Conservation (phyloP, 2,329 filamentous ascomycete species). For the Aspergillus proliferans region DNA sequence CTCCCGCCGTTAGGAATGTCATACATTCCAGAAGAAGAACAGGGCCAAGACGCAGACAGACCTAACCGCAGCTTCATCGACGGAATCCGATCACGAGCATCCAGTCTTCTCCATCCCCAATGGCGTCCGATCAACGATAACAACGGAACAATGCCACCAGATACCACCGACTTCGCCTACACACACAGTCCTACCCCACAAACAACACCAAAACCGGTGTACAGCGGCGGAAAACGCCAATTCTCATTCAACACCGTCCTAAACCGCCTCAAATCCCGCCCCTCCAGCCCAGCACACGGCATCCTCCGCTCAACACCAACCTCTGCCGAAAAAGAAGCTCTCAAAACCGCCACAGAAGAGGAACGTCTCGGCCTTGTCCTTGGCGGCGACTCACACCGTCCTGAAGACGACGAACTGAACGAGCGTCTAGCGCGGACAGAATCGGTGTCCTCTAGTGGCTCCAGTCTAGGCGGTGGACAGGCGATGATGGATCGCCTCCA, state of each 20-base stretch:
- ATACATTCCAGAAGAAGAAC: conserved; percentile 60
- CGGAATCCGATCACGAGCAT: conserved; percentile 33
- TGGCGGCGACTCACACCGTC: conserved; percentile 54
- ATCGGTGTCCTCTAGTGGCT: conserved; percentile 10
- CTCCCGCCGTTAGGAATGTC: conserved; percentile 87
- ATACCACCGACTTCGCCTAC: conserved; percentile 17
- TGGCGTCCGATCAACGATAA: conserved; percentile 27
- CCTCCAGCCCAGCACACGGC: neutral
- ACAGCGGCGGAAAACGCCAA: conserved; percentile 61
- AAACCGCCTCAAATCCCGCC: conserved; percentile 38
- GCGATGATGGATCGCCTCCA: neutral
- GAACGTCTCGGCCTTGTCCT: conserved; percentile 72
- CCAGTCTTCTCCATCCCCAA: conserved; percentile 30
- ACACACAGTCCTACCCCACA: conserved; percentile 17
- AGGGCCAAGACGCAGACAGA: conserved; percentile 46
- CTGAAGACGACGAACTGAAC: conserved; percentile 19
- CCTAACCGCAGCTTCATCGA: conserved; percentile 32
- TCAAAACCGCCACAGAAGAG: conserved; percentile 66
- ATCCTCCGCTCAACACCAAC: neutral
- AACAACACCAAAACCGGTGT: conserved; percentile 23
- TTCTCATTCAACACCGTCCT: conserved; percentile 93
- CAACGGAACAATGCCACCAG: conserved; percentile 26
- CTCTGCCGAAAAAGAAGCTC: conserved; percentile 19
- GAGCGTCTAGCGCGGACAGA: conserved; percentile 25
- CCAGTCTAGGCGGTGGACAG: conserved; percentile 3